A percentile compares a stretch with the other conserved stretches of the same genome.
Evolutionary conservation across 306 rosid genomes (phyloP).

Genomic region (Phaseolus lunatus): DNA sequence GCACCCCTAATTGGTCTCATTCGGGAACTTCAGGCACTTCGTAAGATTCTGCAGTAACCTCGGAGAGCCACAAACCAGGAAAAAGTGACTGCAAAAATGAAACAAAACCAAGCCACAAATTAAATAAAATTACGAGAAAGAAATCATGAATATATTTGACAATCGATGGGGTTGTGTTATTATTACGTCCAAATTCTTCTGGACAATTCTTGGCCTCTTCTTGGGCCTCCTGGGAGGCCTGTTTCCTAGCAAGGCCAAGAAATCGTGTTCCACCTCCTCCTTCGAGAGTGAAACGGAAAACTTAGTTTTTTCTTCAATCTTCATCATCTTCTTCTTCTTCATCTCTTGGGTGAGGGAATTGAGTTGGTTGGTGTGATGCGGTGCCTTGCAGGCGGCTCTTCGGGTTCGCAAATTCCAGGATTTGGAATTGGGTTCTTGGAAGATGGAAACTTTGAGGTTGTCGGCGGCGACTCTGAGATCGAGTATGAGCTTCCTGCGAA

Average conservation of each 20-base stretch:
- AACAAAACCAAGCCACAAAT: not conserved
- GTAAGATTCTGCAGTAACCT: not conserved
- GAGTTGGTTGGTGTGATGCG: not conserved
- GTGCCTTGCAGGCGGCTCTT: not conserved
- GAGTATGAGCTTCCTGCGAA: not conserved
- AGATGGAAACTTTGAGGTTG: not conserved
- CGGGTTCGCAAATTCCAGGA: not conserved
- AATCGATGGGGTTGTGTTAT: not conserved
- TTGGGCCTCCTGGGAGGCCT: conserved; percentile 63
- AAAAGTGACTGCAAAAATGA: conserved; percentile 47
- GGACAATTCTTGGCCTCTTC: conserved; percentile 48
- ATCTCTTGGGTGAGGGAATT: not conserved
- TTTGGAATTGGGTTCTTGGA: not conserved
- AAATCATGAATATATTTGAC: not conserved
- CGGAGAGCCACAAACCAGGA: conserved; percentile 36
- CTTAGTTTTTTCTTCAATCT: not conserved
- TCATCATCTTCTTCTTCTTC: not conserved
- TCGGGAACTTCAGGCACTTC: not conserved
- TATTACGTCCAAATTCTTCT: conserved; percentile 58
- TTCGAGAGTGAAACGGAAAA: conserved; percentile 53
- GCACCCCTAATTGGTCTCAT: not conserved
- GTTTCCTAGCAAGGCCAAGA: conserved; percentile 49
- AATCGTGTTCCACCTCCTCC: conserved; percentile 46
- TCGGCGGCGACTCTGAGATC: not conserved
- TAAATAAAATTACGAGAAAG: conserved; percentile 8